Evolutionary conservation across 2,329 filamentous ascomycete genomes (phyloP).

Genomic region (Sarocladiaceae sp.): DNA sequence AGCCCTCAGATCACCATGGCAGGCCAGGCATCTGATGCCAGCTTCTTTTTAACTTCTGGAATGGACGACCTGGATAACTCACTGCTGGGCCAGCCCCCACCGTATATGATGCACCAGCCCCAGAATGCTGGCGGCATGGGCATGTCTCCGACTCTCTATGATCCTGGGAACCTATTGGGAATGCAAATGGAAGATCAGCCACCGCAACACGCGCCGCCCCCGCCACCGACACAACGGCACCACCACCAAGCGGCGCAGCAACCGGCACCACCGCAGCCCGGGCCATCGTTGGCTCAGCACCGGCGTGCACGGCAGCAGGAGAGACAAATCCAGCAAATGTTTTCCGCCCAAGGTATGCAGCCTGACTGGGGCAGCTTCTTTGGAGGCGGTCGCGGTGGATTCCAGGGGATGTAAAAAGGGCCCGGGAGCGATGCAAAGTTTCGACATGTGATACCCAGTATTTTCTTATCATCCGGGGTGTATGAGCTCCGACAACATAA

Average conservation of each 20-base stretch:
- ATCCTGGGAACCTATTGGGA: constrained; percentile 5
- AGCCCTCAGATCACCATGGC: constrained; percentile 26
- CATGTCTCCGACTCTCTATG: constrained; percentile 6
- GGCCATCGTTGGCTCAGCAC: constrained; percentile 9
- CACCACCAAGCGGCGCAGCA: constrained; percentile 18
- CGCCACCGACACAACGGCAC: constrained; percentile 18
- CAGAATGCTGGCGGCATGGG: constrained; percentile 25
- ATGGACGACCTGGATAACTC: constrained; percentile 68
- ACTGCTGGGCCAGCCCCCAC: constrained; percentile 62
- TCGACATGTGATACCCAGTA: constrained; percentile 31
- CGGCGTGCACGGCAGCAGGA: constrained; percentile 23
- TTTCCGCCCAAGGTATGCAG: constrained; percentile 39
- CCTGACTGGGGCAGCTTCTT: constrained; percentile 42
- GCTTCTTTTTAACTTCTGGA: constrained; percentile 45
- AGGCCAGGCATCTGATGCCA: constrained; percentile 28
- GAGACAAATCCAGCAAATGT: constrained; percentile 42
- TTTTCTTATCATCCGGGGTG: too few relatives aligned
- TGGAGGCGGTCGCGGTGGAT: constrained; percentile 35
- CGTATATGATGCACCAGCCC: constrained; percentile 58
- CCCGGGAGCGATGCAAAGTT: constrained; percentile 9
- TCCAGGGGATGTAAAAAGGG: constrained; percentile 35
- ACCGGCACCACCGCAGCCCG: constrained; percentile 8
- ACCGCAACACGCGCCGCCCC: constrained; percentile 8
- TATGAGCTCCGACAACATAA: too few relatives aligned
- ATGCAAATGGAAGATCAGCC: constrained; percentile 24